Conservation (phyloP, 768 basidiomycete genomes). For the Porpolomopsis calyptriformis region DNA sequence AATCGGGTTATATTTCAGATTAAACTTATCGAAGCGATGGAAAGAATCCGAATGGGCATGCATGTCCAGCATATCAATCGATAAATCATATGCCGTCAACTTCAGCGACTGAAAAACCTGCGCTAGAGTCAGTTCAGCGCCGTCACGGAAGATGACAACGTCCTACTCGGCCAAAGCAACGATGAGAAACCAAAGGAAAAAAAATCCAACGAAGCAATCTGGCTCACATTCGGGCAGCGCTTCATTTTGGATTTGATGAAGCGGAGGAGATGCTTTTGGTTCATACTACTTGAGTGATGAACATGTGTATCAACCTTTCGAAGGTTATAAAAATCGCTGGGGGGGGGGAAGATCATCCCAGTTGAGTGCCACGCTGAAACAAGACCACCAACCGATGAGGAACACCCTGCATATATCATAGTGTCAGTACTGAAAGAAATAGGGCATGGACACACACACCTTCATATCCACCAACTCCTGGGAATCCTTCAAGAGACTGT, state of each 20-base stretch:
- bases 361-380: too few relatives aligned
- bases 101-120: slow-evolving; percentile 97
- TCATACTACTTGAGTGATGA: slow-evolving; percentile 98
- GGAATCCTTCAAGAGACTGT: slow-evolving; percentile 82
- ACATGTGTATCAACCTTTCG: slow-evolving; percentile 99
- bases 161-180: slow-evolving; percentile 41
- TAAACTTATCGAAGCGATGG: slow-evolving; percentile 98
- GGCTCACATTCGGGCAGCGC: slow-evolving; percentile 61
- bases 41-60: slow-evolving; percentile 97
- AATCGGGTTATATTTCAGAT: slow-evolving; percentile 93
- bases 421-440: not conserved
- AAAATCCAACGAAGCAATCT: too few relatives aligned
- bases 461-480: slow-evolving; percentile 97
- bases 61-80: slow-evolving; percentile 99
- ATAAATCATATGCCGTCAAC: slow-evolving; percentile 92
- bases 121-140: slow-evolving; percentile 71
- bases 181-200: not conserved
- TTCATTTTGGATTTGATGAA: slow-evolving; percentile 99
- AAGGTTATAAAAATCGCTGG: slow-evolving; percentile 96
- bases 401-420: slow-evolving; percentile 38
- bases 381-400: slow-evolving; percentile 55
- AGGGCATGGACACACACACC: slow-evolving; percentile 32
- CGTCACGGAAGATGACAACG: slow-evolving; percentile 92
- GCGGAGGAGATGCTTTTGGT: slow-evolving; percentile 94
- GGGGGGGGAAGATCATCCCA: too few relatives aligned